Evolutionary conservation across 169 alveolate genomes (phyloP).

Genomic region (Cryptosporidium meleagridis): DNA sequence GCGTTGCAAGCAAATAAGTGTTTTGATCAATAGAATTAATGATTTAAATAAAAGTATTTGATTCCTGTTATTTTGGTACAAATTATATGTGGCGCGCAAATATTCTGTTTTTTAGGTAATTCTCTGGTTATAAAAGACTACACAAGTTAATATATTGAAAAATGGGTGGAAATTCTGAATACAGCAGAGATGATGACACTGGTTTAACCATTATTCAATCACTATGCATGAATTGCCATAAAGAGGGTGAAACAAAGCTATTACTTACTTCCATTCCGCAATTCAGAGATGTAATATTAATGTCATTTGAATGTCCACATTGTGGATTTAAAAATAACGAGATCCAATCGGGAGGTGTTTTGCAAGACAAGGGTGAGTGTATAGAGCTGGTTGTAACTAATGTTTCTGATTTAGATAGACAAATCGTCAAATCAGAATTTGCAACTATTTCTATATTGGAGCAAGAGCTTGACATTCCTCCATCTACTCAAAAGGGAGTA

Average conservation of each 20-base stretch:
- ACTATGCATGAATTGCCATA: constrained; percentile 90
- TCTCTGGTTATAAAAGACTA: not conserved
- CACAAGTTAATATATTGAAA: not conserved
- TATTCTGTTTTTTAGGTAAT: not conserved
- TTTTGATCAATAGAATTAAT: no score
- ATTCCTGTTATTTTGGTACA: not conserved
- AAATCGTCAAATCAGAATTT: constrained; percentile 90
- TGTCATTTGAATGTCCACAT: constrained; percentile 92
- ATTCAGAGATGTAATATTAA: constrained; percentile 89
- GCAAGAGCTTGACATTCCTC: constrained; percentile 94
- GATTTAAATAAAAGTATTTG: not conserved
- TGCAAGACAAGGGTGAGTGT: constrained; percentile 92
- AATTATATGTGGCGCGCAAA: not conserved
- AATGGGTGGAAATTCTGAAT: constrained; percentile 21
- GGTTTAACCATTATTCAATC: constrained; percentile 87
- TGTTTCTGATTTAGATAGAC: constrained; percentile 88
- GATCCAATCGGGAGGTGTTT: constrained; percentile 91
- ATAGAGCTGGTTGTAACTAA: constrained; percentile 84
- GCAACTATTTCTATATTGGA: constrained; percentile 90
- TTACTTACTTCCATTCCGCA: constrained; percentile 91
- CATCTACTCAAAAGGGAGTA: constrained; percentile 91
- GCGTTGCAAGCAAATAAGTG: no score
- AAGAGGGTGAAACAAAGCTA: constrained; percentile 89
- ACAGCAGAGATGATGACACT: constrained; percentile 76
- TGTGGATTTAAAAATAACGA: constrained; percentile 94